A percentile compares a stretch with the other conserved stretches of the same genome.
phyloP scores from a whole-genome alignment of 208 protist genomes.

The Crithidia sp. region DNA sequence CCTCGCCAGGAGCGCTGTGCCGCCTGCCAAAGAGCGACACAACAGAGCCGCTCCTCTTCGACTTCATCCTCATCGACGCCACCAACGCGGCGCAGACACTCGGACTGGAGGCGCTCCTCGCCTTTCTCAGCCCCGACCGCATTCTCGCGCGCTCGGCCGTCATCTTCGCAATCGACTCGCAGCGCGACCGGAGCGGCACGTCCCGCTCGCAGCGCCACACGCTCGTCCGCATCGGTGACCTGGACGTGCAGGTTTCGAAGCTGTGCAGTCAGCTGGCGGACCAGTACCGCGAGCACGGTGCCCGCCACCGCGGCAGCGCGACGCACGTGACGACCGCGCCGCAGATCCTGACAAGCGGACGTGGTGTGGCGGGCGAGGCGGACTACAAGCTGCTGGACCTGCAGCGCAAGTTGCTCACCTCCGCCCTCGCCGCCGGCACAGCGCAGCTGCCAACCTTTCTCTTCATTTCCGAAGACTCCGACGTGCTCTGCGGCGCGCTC shows the following conservation, averaged over 20 bases:
- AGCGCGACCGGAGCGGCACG: constrained; percentile 70
- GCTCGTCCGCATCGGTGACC: constrained; percentile 64
- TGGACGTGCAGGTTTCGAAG: constrained; percentile 70
- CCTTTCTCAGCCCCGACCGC: constrained; percentile 44
- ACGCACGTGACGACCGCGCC: constrained; percentile 6
- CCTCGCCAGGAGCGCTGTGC: constrained; percentile 65
- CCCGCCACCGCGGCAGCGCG: neutral
- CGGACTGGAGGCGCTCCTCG: constrained; percentile 55
- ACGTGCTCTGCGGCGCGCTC: constrained; percentile 80
- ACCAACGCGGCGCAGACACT: constrained; percentile 83
- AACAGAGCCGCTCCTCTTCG: constrained; percentile 48
- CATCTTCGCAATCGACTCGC: constrained; percentile 83
- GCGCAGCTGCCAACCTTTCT: constrained; percentile 61
- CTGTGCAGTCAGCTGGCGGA: constrained; percentile 49
- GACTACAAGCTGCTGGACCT: constrained; percentile 90
- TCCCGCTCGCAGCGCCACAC: constrained; percentile 62
- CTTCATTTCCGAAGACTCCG: constrained; percentile 89
- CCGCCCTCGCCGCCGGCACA: constrained; percentile 25
- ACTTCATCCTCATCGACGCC: constrained; percentile 87
- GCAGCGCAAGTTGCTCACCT: constrained; percentile 58
- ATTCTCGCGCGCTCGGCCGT: constrained; percentile 51
- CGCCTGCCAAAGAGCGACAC: constrained; percentile 46
- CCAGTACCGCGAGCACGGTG: constrained; percentile 31
- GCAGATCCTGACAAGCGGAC: constrained; percentile 73
- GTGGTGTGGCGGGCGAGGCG: constrained; percentile 81